phyloP scores from a whole-genome alignment of 495 filamentous ascomycete species.

The Penicillium riverlandense region DNA sequence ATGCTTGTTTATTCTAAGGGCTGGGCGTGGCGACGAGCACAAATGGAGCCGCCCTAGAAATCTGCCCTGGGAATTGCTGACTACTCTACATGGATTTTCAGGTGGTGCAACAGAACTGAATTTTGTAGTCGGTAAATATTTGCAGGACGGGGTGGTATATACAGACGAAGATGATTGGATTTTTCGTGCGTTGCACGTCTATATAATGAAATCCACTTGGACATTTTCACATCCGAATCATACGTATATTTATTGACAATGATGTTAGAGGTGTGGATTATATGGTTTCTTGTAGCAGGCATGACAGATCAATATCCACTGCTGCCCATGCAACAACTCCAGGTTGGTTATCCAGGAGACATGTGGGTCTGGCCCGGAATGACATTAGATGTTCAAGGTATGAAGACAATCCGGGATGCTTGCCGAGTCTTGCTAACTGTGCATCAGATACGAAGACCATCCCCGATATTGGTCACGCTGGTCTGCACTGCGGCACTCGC shows the following conservation, averaged over 20 bases:
- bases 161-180: no score
- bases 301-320: neutral
- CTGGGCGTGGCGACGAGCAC: conserved; percentile 8
- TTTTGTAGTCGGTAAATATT: no score
- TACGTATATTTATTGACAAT: neutral
- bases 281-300: neutral
- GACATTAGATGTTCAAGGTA: conserved; percentile 7
- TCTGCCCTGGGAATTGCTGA: neutral
- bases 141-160: no score
- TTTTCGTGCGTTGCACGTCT: no score
- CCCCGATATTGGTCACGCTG: conserved; percentile 14
- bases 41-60: neutral
- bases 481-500: conserved; percentile 4
- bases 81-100: no score
- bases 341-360: conserved; percentile 6
- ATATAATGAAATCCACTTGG: no score
- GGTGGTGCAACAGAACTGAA: no score
- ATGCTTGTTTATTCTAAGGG: conserved; percentile 10
- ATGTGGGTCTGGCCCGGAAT: conserved; percentile 8
- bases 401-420: neutral
- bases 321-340: neutral
- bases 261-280: neutral
- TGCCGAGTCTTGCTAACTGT: neutral
- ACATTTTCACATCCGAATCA: no score
- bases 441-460: conserved; percentile 2